These are phyloP conservation scores for Fusarium poae DNA, from an alignment of 2,329 filamentous ascomycete species.

Conservation along the genomic window DNA sequence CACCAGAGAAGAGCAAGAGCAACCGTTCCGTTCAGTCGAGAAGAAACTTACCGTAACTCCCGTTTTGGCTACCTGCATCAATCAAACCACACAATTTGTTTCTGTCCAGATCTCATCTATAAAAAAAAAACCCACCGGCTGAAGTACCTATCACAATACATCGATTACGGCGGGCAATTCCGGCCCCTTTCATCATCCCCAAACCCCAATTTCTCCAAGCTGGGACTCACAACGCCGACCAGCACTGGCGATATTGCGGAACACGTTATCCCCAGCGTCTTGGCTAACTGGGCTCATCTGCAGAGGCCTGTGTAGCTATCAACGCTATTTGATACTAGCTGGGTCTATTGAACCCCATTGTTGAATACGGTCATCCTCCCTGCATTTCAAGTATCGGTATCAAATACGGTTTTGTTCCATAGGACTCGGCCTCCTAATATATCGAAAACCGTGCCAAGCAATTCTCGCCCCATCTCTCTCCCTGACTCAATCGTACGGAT, in stretches of 20 bases:
- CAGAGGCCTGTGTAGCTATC: constrained; percentile 26
- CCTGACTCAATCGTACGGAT: constrained; percentile 41
- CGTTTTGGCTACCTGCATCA: constrained; percentile 2
- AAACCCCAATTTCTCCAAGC: constrained; percentile 14
- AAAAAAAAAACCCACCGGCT: neutral
- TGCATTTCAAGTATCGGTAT: constrained; percentile 15
- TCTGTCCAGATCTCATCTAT: constrained; percentile 1
- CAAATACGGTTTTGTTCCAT: constrained; percentile 21
- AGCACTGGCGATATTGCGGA: constrained; percentile 1
- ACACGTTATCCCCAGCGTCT: constrained; percentile 18
- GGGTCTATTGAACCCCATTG: constrained; percentile 23
- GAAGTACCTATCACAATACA: neutral
- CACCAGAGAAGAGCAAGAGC: neutral
- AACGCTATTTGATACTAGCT: constrained; percentile 35
- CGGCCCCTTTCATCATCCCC: constrained; percentile 16
- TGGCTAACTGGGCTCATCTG: constrained; percentile 23
- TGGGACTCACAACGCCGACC: constrained; percentile 7
- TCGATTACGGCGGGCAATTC: constrained; percentile 1
- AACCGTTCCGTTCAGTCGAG: constrained; percentile 1
- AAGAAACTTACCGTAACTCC: constrained; percentile 9
- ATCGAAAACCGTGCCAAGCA: constrained; percentile 31
- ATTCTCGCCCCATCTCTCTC: constrained; percentile 31
- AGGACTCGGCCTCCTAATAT: constrained; percentile 23
- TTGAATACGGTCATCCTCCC: constrained; percentile 14
- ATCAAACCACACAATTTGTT: constrained; percentile 3